Percentiles rank a stretch among this genome's conserved stretches.
Evolutionary conservation across 768 basidiomycete genomes (phyloP).

Genomic region (Jaapia argillacea): DNA sequence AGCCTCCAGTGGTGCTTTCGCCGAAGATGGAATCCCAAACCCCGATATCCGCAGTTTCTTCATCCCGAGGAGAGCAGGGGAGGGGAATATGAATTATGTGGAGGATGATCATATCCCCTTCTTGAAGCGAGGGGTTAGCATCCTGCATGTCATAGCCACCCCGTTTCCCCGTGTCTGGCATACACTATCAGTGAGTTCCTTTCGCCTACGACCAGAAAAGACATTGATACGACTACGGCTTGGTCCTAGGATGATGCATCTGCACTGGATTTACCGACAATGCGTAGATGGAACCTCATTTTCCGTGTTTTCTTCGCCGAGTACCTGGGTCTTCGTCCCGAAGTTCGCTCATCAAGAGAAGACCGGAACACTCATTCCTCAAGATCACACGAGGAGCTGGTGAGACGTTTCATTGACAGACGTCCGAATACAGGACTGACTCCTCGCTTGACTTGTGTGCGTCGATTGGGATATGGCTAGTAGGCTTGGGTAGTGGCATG

Average conservation of each 20-base stretch:
- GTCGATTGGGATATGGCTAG: too few relatives aligned
- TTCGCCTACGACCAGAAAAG: neutral
- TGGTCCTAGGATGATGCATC: slow-evolving; percentile 73
- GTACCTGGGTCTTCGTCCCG: slow-evolving; percentile 67
- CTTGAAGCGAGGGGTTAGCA: slow-evolving; percentile 66
- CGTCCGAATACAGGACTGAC: neutral
- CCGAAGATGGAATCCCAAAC: slow-evolving; percentile 32
- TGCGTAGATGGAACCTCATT: slow-evolving; percentile 86
- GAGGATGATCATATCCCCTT: slow-evolving; percentile 96
- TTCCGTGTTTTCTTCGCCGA: slow-evolving; percentile 83
- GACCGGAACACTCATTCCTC: too few relatives aligned
- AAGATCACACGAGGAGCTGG: neutral
- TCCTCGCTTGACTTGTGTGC: too few relatives aligned
- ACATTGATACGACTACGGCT: neutral
- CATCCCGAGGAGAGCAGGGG: slow-evolving; percentile 30
- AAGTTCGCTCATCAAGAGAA: slow-evolving; percentile 8
- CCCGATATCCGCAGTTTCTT: slow-evolving; percentile 50
- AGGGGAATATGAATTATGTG: slow-evolving; percentile 45
- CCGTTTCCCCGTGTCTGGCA: slow-evolving; percentile 94
- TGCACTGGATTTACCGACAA: slow-evolving; percentile 74
- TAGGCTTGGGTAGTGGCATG: too few relatives aligned
- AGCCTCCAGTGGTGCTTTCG: slow-evolving; percentile 48
- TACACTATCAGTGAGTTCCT: slow-evolving; percentile 45
- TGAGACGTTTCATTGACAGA: neutral
- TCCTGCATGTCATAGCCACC: slow-evolving; percentile 83